These are phyloP conservation scores for Fennellomyces sp. DNA, from an alignment of 371 early-diverging fungal genomes.

Conservation along the genomic window DNA sequence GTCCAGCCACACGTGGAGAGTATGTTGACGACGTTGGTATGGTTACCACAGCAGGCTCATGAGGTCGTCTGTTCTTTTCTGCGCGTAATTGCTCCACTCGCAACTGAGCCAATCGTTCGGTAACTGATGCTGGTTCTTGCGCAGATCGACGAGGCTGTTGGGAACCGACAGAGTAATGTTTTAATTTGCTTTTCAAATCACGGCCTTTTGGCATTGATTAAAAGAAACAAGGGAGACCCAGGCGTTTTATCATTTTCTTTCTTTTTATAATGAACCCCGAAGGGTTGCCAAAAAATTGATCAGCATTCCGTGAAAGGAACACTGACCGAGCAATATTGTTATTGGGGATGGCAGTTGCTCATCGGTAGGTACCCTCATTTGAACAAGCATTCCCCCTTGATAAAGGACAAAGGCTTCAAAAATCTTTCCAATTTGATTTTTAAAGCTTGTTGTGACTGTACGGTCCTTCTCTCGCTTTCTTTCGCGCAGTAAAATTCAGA, in stretches of 20 bases:
- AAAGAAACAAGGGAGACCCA: not conserved
- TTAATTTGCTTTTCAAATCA: constrained; percentile 10
- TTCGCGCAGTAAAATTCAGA: too few relatives aligned
- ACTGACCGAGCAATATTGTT: constrained; percentile 1
- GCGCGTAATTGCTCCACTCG: constrained; percentile 15
- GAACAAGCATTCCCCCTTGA: constrained; percentile 15
- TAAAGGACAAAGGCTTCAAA: constrained; percentile 9
- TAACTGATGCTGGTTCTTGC: constrained; percentile 5
- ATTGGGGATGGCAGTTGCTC: constrained; percentile 14
- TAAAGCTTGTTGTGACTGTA: too few relatives aligned
- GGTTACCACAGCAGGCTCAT: not conserved
- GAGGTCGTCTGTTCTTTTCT: constrained; percentile 3
- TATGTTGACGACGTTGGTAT: not conserved
- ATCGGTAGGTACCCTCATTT: constrained; percentile 16
- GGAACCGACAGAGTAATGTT: not conserved
- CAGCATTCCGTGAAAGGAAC: not conserved
- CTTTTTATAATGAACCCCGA: not conserved
- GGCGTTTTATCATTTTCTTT: constrained; percentile 11
- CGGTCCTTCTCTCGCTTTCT: too few relatives aligned
- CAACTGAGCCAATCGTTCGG: constrained; percentile 1
- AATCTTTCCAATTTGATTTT: too few relatives aligned
- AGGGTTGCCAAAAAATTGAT: constrained; percentile 5
- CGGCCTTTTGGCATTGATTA: constrained; percentile 9
- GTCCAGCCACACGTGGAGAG: constrained; percentile 4
- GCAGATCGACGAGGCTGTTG: not conserved